phyloP scores from a whole-genome alignment of 768 basidiomycete genomes.

The Suillus variegatus region DNA sequence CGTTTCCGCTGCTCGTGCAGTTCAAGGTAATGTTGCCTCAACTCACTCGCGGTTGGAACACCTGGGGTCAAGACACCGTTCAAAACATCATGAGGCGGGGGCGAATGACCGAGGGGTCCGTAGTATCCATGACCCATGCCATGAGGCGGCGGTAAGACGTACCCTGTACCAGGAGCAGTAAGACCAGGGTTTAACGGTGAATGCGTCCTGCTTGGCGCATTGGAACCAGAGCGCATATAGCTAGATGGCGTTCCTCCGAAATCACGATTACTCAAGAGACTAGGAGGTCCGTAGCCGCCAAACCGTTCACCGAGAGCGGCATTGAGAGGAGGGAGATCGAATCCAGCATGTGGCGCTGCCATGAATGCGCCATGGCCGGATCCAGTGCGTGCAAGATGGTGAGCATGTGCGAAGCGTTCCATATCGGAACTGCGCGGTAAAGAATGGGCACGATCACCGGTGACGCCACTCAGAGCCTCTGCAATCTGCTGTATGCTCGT shows the following conservation, averaged over 20 bases:
- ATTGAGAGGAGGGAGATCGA: slow-evolving; percentile 64
- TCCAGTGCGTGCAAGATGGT: slow-evolving; percentile 35
- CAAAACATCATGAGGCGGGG: slow-evolving; percentile 34
- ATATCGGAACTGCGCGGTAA: slow-evolving; percentile 30
- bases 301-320: slow-evolving; percentile 40
- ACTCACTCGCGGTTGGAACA: slow-evolving; percentile 54
- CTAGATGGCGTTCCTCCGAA: slow-evolving; percentile 47
- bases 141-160: slow-evolving; percentile 43
- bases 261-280: slow-evolving; percentile 33
- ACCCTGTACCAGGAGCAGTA: slow-evolving; percentile 37
- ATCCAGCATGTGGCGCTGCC: slow-evolving; percentile 44
- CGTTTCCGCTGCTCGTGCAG: slow-evolving; percentile 61
- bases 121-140: slow-evolving; percentile 37
- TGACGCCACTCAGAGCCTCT: slow-evolving; percentile 27
- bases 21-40: slow-evolving; percentile 72
- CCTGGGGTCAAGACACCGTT: slow-evolving; percentile 26
- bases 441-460: slow-evolving; percentile 34
- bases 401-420: slow-evolving; percentile 32
- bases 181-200: slow-evolving; percentile 61
- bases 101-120: slow-evolving; percentile 37
- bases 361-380: slow-evolving; percentile 38
- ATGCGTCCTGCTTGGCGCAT: slow-evolving; percentile 72
- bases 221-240: slow-evolving; percentile 65
- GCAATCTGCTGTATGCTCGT: slow-evolving; percentile 36
- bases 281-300: slow-evolving; percentile 38